phyloP scores from a whole-genome alignment of 2,329 filamentous ascomycete species.

The Talaromyces sp. region DNA sequence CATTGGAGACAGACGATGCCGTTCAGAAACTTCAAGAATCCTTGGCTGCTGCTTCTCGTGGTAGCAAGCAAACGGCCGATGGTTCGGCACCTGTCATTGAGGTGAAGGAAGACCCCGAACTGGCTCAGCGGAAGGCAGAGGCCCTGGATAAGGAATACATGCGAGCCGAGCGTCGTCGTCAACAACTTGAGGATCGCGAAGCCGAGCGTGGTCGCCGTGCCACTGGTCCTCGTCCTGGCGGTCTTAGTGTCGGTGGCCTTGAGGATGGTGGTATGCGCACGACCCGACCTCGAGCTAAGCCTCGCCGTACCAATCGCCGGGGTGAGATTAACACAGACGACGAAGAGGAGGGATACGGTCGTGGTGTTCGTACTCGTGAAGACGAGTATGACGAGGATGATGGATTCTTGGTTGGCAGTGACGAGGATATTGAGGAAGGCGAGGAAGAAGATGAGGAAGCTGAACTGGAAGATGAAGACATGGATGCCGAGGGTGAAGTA shows the following conservation, averaged over 20 bases:
- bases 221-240: conserved; percentile 51
- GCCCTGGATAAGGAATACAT: conserved; percentile 61
- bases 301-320: conserved; percentile 45
- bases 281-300: conserved; percentile 44
- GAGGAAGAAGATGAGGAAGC: conserved; percentile 50
- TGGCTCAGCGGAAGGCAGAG: conserved; percentile 62
- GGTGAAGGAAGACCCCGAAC: conserved; percentile 65
- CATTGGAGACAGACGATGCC: conserved; percentile 61
- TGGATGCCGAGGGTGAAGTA: conserved; percentile 50
- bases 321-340: conserved; percentile 54
- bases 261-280: conserved; percentile 58
- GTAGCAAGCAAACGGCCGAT: conserved; percentile 53
- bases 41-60: conserved; percentile 59
- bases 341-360: conserved; percentile 52
- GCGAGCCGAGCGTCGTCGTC: conserved; percentile 56
- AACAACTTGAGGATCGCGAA: conserved; percentile 59
- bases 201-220: conserved; percentile 55
- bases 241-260: conserved; percentile 59
- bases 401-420: conserved; percentile 67
- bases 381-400: conserved; percentile 84
- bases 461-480: conserved; percentile 46
- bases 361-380: conserved; percentile 60
- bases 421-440: conserved; percentile 52
- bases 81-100: conserved; percentile 60
- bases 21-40: conserved; percentile 64